Evolutionary conservation across 73 alveolate genomes (phyloP), one percentile per base, ranked within the genome.

Genomic region (Uronychia binucleata): DNA sequence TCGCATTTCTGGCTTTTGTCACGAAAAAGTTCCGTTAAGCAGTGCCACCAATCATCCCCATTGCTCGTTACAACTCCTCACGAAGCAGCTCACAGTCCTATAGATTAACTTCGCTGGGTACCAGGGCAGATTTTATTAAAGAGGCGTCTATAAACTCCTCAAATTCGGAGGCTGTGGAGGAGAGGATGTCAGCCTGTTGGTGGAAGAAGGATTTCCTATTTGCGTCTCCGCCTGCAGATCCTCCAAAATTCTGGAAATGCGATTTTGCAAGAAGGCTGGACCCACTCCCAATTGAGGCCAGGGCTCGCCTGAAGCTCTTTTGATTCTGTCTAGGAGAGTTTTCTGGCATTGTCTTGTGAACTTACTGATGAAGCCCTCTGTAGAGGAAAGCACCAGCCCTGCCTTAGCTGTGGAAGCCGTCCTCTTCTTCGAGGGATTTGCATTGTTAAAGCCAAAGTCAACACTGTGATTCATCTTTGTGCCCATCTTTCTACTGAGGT

Each of bases 1-100:
- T 0, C 11, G 92, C 92, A 1, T 26, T 26, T 29, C 92, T 35
- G n/a, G 92, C 78, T 79, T 86, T 86, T 28, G 78, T 11, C n/a
- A 30, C 58, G 60, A 86, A 86, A n/a, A 76, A 57, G 78, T 78
- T 86, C 59, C 78, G 77, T 27, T 46, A 19, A 46, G 67, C n/a
- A 46, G 5, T 46, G 5, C 67, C 67, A 46, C 5, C 67, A 5
- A 46, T 46, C 67, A 46, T 11, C 5, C 67, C 67, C 19, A 46
- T 11, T 46, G 19, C n/a, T 46, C 19, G 5, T 46, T 46, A 19
- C 67, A 46, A 11, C 67, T 46, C 67, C 5, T 46, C 67, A 11
- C 67, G 67, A 5, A 46, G 5, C 67, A 46, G 5, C 19, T 46
- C 67, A 46, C 67, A 46, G 19, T 46, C 67, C 35, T 77, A 31